Percentiles rank a stretch among this genome's conserved stretches.
These are phyloP conservation scores for Alisma plantagoaquatica DNA, from an alignment of 106 monocot genomes.

Conservation along the genomic window DNA sequence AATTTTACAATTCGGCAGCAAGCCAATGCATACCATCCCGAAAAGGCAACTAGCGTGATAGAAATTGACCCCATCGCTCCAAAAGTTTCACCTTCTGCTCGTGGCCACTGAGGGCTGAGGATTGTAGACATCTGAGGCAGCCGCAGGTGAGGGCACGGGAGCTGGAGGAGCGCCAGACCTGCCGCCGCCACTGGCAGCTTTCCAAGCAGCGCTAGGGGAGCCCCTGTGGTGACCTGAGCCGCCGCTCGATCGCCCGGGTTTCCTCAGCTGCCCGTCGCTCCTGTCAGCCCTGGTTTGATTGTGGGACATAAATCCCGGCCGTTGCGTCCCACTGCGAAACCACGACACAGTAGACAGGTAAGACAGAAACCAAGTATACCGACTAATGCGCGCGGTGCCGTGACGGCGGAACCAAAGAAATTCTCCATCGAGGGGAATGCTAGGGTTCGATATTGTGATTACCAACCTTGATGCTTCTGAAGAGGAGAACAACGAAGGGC, in stretches of 20 bases:
- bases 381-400: too few species aligned
- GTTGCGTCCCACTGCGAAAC: slow-evolving; percentile 2
- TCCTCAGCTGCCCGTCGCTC: slow-evolving; percentile 34
- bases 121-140: too few species aligned
- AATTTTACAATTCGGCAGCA: too few species aligned
- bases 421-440: too few species aligned
- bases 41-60: background rate
- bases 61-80: background rate
- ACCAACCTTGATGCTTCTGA: too few species aligned
- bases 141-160: slow-evolving; percentile 3
- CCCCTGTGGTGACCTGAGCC: slow-evolving; percentile 29
- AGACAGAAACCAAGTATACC: too few species aligned
- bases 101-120: background rate
- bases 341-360: too few species aligned
- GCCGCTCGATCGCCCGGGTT: slow-evolving; percentile 35
- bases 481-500: too few species aligned
- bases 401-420: too few species aligned
- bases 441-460: too few species aligned
- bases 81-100: slow-evolving; percentile 2
- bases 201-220: slow-evolving; percentile 14
- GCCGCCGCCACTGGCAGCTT: slow-evolving; percentile 16
- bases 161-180: slow-evolving; percentile 17
- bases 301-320: slow-evolving; percentile 23
- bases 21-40: too few species aligned
- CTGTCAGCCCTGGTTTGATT: slow-evolving; percentile 32